Evolutionary conservation across 345 rosid species (phyloP).

Genomic region (Boechera retrofracta): DNA sequence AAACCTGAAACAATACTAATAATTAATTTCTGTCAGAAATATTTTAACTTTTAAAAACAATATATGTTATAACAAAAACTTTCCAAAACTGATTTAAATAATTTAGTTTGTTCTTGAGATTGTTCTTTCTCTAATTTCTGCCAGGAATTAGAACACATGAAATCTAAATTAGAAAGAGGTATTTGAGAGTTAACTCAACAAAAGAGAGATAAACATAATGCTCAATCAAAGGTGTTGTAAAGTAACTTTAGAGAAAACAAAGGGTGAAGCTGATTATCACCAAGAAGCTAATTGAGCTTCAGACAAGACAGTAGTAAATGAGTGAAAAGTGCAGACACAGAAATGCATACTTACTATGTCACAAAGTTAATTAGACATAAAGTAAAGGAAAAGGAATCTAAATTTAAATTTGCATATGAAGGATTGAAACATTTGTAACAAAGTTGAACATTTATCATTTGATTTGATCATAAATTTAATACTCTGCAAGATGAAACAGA

Average conservation of each 20-base stretch:
- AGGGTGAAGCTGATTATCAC: conserved; percentile 7
- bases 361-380: conserved; percentile 1
- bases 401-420: too few species aligned
- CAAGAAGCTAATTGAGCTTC: not conserved
- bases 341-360: conserved; percentile 6
- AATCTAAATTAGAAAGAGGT: not conserved
- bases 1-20: not conserved
- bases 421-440: not conserved
- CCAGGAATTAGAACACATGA: not conserved
- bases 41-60: not conserved
- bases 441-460: not conserved
- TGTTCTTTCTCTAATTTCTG: not conserved
- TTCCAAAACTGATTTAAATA: too few species aligned
- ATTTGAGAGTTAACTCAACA: conserved; percentile 15
- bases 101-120: not conserved
- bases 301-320: not conserved
- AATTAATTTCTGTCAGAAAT: not conserved
- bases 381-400: conserved; percentile 19
- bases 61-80: not conserved
- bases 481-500: conserved; percentile 10
- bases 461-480: not conserved
- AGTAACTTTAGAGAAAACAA: conserved; percentile 17
- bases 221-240: conserved; percentile 20
- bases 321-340: conserved; percentile 26
- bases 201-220: conserved; percentile 6